A percentile compares a stretch with the other conserved stretches of the same genome.
These are phyloP conservation scores for Epithemia pelagica DNA, from an alignment of 108 stramenopile genomes.

Conservation along the genomic window DNA sequence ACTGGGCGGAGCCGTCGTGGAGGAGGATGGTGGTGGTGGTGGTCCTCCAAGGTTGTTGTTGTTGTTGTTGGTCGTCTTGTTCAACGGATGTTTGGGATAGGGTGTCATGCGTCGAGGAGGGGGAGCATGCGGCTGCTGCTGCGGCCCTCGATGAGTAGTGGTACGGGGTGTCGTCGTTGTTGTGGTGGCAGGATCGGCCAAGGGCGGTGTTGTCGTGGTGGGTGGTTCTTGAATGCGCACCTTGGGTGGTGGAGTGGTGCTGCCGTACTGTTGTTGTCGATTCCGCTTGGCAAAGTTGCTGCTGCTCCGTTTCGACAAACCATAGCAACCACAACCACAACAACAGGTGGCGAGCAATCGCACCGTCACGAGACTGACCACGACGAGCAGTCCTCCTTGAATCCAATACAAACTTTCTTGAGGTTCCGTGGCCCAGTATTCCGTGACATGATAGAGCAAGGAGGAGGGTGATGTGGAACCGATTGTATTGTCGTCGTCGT, in stretches of 20 bases:
- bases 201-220: not conserved
- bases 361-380: not conserved
- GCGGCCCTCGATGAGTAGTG: too few relatives aligned
- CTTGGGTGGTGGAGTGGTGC: not conserved
- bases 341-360: not conserved
- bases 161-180: too few relatives aligned
- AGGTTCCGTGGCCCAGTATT: not conserved
- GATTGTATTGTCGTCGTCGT: not conserved
- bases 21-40: too few relatives aligned
- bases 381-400: not conserved
- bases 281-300: not conserved
- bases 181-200: too few relatives aligned
- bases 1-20: too few relatives aligned
- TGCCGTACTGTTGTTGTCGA: too few relatives aligned
- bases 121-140: too few relatives aligned
- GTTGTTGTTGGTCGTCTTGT: too few relatives aligned
- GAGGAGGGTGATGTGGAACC: not conserved
- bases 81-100: too few relatives aligned
- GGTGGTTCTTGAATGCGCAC: not conserved
- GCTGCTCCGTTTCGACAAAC: not conserved
- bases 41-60: too few relatives aligned
- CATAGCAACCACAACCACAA: not conserved
- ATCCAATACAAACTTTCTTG: not conserved
- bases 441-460: not conserved
- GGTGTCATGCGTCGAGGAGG: too few relatives aligned